These are phyloP conservation scores for Penicillium steckii DNA, from an alignment of 495 filamentous ascomycete species.

Conservation along the genomic window DNA sequence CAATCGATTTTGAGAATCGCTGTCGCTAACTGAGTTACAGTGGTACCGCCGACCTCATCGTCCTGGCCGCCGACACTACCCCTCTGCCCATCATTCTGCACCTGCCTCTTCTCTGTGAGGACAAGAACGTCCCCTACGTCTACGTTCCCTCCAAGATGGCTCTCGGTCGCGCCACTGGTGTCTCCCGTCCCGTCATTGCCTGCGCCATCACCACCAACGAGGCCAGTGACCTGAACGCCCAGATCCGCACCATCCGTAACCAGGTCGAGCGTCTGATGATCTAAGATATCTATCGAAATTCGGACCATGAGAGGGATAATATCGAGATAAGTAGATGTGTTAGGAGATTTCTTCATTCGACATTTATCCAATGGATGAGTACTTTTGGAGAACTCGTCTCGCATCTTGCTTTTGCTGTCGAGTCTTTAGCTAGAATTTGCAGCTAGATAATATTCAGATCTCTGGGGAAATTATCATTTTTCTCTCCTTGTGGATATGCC, in stretches of 20 bases:
- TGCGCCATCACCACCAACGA: conserved; percentile 82
- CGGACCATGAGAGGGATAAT: not conserved
- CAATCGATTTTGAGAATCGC: not conserved
- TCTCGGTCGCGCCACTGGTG: conserved; percentile 72
- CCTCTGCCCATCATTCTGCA: conserved; percentile 91
- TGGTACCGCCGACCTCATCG: conserved; percentile 68
- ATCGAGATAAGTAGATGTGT: not conserved
- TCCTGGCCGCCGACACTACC: conserved; percentile 83
- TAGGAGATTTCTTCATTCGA: not conserved
- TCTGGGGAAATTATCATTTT: conserved; percentile 10
- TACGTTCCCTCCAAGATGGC: conserved; percentile 66
- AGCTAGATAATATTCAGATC: conserved; percentile 6
- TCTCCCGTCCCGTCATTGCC: conserved; percentile 82
- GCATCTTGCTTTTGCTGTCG: conserved; percentile 8
- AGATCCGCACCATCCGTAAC: conserved; percentile 84
- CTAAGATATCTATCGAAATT: conserved; percentile 47
- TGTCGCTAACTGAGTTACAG: not conserved
- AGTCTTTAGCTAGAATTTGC: conserved; percentile 22
- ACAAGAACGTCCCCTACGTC: conserved; percentile 75
- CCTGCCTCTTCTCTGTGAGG: conserved; percentile 82
- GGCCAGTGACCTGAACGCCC: conserved; percentile 77
- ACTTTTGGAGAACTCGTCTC: not conserved
- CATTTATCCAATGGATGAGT: not conserved
- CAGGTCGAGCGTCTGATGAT: conserved; percentile 97
- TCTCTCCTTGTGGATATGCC: not conserved